These are phyloP conservation scores for Gastrolobium villosum DNA, from an alignment of 306 rosid species.

Conservation along the genomic window DNA sequence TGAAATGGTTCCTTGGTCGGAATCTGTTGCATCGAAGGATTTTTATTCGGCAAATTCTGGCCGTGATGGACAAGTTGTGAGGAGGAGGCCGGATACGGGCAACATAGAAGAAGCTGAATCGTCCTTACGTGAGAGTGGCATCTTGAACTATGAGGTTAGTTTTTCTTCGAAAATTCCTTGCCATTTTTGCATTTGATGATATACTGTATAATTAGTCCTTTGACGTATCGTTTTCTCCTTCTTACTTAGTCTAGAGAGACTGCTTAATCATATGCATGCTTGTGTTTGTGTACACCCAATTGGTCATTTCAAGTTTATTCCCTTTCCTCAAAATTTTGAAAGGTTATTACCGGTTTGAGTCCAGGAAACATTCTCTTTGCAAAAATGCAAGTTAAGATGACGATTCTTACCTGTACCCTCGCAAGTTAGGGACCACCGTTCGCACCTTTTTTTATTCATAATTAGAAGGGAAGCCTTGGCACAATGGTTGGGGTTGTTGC, in stretches of 20 bases:
- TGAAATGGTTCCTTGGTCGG: constrained; percentile 59
- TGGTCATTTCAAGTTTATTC: background rate
- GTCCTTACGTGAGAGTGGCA: constrained; percentile 82
- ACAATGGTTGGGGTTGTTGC: no score
- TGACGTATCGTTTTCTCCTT: constrained; percentile 8
- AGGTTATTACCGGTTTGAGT: background rate
- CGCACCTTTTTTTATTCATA: no score
- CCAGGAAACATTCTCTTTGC: no score
- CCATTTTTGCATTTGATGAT: background rate
- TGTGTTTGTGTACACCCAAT: background rate
- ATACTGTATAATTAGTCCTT: constrained; percentile 20
- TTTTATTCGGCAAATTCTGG: constrained; percentile 57
- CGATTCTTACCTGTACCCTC: no score
- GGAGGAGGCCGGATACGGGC: constrained; percentile 65
- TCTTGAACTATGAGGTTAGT: constrained; percentile 87
- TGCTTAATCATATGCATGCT: background rate
- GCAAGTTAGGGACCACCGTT: no score
- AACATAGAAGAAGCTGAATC: constrained; percentile 87
- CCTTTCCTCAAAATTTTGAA: background rate
- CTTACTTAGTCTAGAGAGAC: background rate
- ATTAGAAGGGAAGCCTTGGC: no score
- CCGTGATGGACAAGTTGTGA: constrained; percentile 48
- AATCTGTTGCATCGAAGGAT: constrained; percentile 65
- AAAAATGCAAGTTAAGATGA: no score
- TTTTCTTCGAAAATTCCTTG: constrained; percentile 20